Evolutionary conservation across 192 early-diverging fungal genomes (phyloP).

Genomic region (Helicostylum pulchrum): DNA sequence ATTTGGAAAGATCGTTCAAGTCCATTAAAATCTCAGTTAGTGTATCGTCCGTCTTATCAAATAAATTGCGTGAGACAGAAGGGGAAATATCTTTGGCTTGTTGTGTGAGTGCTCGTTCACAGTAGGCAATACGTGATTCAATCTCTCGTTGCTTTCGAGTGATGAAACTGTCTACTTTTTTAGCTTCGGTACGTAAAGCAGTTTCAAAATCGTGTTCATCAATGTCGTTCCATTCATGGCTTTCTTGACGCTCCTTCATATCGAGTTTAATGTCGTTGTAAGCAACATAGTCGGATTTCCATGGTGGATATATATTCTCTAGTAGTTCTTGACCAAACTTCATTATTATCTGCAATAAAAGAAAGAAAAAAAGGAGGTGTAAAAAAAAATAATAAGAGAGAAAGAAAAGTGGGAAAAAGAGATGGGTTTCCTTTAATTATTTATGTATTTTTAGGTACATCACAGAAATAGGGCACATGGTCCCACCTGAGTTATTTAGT

Average conservation of each 20-base stretch:
- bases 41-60: constrained; percentile 32
- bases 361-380: not conserved
- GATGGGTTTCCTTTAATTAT: no score
- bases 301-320: constrained; percentile 64
- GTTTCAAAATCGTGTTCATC: constrained; percentile 87
- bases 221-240: constrained; percentile 69
- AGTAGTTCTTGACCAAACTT: constrained; percentile 83
- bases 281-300: constrained; percentile 79
- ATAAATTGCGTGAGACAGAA: constrained; percentile 25
- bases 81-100: constrained; percentile 5
- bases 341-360: constrained; percentile 45
- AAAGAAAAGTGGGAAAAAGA: not conserved
- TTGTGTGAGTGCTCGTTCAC: constrained; percentile 51
- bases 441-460: no score
- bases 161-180: constrained; percentile 73
- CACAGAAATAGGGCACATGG: no score
- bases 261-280: constrained; percentile 62
- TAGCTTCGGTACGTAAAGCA: constrained; percentile 76
- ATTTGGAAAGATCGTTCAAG: constrained; percentile 37
- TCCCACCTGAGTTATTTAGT: no score
- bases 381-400: not conserved
- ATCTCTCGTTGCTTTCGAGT: constrained; percentile 73
- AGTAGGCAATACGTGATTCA: constrained; percentile 66
- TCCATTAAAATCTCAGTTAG: constrained; percentile 36
- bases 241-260: constrained; percentile 46